phyloP scores from a whole-genome alignment of 2,329 filamentous ascomycete genomes.

The Lecanicillium sp. region DNA sequence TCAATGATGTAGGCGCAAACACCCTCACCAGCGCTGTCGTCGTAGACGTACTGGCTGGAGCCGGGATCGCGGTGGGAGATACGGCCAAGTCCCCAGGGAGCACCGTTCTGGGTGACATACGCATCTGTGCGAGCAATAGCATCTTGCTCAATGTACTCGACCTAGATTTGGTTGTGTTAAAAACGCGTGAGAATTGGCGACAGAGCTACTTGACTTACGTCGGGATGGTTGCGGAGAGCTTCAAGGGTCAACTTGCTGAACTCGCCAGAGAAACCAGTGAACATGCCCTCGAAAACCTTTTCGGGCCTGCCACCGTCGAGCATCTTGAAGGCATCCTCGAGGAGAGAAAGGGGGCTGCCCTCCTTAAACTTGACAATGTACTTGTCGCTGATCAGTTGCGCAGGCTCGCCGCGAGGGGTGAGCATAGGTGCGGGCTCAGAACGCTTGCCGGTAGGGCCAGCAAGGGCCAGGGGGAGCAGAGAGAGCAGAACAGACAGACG shows the following conservation, averaged over 20 bases:
- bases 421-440: constrained; percentile 12
- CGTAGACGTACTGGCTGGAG: constrained; percentile 20
- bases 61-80: constrained; percentile 20
- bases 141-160: constrained; percentile 27
- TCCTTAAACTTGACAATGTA: constrained; percentile 15
- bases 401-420: constrained; percentile 8
- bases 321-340: constrained; percentile 9
- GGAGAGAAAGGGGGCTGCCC: constrained; percentile 8
- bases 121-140: constrained; percentile 16
- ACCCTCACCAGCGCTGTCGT: constrained; percentile 22
- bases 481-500: constrained; percentile 3
- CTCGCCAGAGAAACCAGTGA: constrained; percentile 13
- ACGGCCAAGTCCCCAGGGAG: constrained; percentile 25
- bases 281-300: constrained; percentile 13
- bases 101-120: constrained; percentile 20
- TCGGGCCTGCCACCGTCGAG: constrained; percentile 10
- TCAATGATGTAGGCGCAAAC: constrained; percentile 33
- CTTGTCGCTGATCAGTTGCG: constrained; percentile 11
- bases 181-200: background rate
- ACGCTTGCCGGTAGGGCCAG: constrained; percentile 6
- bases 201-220: background rate
- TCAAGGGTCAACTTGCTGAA: constrained; percentile 10
- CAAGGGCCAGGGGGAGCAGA: constrained; percentile 6
- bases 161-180: constrained; percentile 5
- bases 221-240: constrained; percentile 11